A percentile compares a stretch with the other conserved stretches of the same genome.
Conservation (phyloP, 345 rosid genomes). For the Hibiscus mutabilis region DNA sequence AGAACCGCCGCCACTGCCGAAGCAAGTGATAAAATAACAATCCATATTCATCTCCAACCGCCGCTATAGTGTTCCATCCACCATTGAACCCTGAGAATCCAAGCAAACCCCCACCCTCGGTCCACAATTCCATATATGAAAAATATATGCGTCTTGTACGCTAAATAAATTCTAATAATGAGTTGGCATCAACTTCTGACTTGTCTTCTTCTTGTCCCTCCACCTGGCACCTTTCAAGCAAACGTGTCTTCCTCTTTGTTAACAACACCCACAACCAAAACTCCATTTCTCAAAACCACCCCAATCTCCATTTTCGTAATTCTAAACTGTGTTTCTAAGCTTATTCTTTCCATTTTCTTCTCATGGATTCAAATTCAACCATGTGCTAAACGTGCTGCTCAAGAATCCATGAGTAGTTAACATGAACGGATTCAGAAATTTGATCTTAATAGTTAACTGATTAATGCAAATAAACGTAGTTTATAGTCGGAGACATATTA, state of each 20-base stretch:
- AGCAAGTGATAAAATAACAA: neutral
- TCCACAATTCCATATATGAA: neutral
- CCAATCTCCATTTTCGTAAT: neutral
- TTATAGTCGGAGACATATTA: too few species aligned
- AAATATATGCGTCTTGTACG: neutral
- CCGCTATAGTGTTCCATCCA: neutral
- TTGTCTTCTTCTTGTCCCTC: conserved; percentile 2
- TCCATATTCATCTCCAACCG: neutral
- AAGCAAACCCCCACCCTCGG: neutral
- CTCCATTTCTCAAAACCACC: neutral
- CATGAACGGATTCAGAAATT: neutral
- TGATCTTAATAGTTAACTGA: too few species aligned
- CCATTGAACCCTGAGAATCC: neutral
- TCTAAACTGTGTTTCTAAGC: neutral
- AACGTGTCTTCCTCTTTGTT: neutral
- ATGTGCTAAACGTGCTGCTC: conserved; percentile 1
- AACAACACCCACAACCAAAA: neutral
- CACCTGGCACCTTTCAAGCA: neutral
- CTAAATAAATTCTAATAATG: neutral
- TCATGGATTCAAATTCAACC: neutral
- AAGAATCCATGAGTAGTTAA: neutral
- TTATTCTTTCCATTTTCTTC: neutral
- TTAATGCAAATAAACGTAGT: too few species aligned
- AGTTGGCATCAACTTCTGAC: neutral
- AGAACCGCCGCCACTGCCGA: neutral